Conservation (phyloP, 106 monocot genomes). For the Dendrobium catenatum region DNA sequence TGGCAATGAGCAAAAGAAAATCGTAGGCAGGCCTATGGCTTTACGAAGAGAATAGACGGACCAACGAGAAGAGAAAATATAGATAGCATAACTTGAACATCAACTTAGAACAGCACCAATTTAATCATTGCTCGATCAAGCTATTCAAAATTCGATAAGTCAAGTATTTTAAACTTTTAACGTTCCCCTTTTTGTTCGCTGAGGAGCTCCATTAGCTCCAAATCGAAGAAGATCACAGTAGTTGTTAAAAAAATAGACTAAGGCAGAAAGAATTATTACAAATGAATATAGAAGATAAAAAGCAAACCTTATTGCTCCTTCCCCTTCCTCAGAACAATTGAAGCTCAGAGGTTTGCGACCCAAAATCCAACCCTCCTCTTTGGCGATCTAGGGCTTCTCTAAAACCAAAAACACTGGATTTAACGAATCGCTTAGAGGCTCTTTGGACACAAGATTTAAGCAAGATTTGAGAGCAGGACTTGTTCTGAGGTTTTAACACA, state of each 20-base stretch:
- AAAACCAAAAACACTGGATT: not conserved
- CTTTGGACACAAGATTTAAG: no score
- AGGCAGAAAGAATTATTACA: not conserved
- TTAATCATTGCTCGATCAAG: not conserved
- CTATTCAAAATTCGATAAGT: not conserved
- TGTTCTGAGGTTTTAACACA: no score
- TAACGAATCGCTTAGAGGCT: not conserved
- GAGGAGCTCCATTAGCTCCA: not conserved
- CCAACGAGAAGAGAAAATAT: not conserved
- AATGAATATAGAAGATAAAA: not conserved
- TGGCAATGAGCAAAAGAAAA: no score
- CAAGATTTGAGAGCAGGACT: no score
- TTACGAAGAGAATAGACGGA: no score
- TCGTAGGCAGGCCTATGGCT: no score
- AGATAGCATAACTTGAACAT: not conserved
- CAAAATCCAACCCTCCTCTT: not conserved
- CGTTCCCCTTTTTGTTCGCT: not conserved
- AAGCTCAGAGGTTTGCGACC: not conserved
- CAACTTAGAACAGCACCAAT: not conserved
- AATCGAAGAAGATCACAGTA: not conserved
- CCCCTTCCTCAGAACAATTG: not conserved
- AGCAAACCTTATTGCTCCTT: not conserved
- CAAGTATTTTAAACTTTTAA: not conserved
- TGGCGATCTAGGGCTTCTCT: no score
- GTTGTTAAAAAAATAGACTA: not conserved